Conservation (phyloP, 768 basidiomycete species). For the Trametes cinnabarina region DNA sequence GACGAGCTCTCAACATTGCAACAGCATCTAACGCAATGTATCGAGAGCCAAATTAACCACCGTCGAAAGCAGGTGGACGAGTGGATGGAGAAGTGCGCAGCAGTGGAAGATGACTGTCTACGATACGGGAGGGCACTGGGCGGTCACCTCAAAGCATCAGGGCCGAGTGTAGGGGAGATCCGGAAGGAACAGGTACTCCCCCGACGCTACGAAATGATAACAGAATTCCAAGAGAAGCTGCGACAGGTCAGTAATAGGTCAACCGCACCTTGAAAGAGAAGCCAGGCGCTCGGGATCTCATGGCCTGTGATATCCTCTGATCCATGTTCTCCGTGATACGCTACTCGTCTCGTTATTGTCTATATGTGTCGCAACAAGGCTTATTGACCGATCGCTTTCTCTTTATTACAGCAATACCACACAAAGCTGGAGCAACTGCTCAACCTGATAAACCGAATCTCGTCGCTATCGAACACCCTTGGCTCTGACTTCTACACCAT, state of each 20-base stretch:
- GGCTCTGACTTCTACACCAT: conserved; percentile 55
- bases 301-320: too few relatives aligned
- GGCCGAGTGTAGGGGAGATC: conserved; percentile 63
- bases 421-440: conserved; percentile 75
- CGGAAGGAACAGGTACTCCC: conserved; percentile 74
- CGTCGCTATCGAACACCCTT: conserved; percentile 54
- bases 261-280: too few relatives aligned
- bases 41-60: conserved; percentile 68
- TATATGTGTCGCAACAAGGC: too few relatives aligned
- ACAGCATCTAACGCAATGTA: conserved; percentile 68
- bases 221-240: conserved; percentile 74
- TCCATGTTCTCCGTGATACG: too few relatives aligned
- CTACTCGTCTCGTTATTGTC: too few relatives aligned
- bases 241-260: conserved; percentile 55
- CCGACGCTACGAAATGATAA: conserved; percentile 61
- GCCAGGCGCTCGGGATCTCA: too few relatives aligned
- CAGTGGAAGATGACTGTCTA: conserved; percentile 61
- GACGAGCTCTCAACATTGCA: conserved; percentile 77
- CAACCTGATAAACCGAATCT: conserved; percentile 66
- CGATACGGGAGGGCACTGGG: conserved; percentile 71
- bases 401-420: conserved; percentile 56
- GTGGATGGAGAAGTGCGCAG: conserved; percentile 63
- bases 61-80: conserved; percentile 75
- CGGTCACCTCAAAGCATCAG: conserved; percentile 64
- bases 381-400: too few relatives aligned